Evolutionary conservation across 495 filamentous ascomycete species (phyloP).

Genomic region (Neurospora discreta): DNA sequence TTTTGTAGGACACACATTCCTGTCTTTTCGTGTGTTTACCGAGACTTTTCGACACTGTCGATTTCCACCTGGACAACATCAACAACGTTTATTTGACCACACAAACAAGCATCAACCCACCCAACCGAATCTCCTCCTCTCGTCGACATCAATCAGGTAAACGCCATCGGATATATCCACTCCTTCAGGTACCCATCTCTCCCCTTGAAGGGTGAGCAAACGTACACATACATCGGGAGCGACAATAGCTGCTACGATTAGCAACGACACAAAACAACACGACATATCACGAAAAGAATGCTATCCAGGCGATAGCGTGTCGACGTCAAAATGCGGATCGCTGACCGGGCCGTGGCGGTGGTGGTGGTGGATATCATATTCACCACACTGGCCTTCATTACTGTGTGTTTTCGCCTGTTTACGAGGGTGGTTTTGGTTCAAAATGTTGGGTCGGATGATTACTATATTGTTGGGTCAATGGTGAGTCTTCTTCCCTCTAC

Average conservation of each 20-base stretch:
- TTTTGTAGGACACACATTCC: background rate
- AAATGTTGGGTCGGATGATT: slow-evolving; percentile 14
- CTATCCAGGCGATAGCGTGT: background rate
- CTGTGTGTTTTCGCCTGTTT: slow-evolving; percentile 8
- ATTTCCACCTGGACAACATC: background rate
- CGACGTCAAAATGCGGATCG: slow-evolving; percentile 8
- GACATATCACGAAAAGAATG: too few relatives aligned
- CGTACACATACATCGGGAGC: background rate
- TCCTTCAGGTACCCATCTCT: background rate
- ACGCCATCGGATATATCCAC: background rate
- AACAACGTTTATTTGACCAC: background rate
- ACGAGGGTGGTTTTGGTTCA: slow-evolving; percentile 11
- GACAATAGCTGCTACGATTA: background rate
- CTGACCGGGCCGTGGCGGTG: slow-evolving; percentile 8
- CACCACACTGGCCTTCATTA: slow-evolving; percentile 13
- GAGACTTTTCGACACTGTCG: background rate
- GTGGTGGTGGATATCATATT: slow-evolving; percentile 10
- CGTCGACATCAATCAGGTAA: background rate
- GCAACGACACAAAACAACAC: background rate
- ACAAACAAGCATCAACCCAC: background rate
- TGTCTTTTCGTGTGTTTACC: background rate
- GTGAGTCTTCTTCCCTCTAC: slow-evolving; percentile 6
- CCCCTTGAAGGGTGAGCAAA: background rate
- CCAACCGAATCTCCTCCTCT: background rate
- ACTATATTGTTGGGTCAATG: slow-evolving; percentile 7